Evolutionary conservation across 805 yeast genomes (phyloP).

Genomic region (Myxozyma geophila): DNA sequence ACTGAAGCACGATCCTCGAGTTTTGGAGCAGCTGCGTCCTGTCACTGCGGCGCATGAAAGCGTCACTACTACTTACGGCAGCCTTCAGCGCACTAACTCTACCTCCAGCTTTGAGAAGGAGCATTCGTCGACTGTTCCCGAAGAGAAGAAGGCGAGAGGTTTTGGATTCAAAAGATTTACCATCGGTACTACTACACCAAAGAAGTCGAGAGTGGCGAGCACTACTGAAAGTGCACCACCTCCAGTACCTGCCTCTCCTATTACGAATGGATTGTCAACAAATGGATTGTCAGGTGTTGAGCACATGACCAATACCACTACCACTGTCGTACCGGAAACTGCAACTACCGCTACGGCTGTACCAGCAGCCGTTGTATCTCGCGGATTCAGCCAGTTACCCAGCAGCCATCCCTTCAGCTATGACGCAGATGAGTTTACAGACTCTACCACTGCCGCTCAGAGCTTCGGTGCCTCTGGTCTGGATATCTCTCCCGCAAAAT

Average conservation of each 20-base stretch:
- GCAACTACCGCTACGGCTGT: not conserved
- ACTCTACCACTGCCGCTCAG: not conserved
- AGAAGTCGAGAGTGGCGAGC: conserved; percentile 3
- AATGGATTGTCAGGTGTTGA: not conserved
- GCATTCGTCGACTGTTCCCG: not conserved
- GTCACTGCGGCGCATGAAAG: not conserved
- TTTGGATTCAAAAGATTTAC: conserved; percentile 20
- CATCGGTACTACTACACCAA: conserved; percentile 8
- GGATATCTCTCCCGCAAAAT: conserved; percentile 4
- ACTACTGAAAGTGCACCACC: not conserved
- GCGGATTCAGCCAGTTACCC: conserved; percentile 7
- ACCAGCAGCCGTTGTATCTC: not conserved
- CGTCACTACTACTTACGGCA: not conserved
- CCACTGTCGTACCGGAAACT: not conserved
- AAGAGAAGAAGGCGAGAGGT: not conserved
- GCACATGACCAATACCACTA: not conserved
- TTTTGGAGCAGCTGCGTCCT: conserved; percentile 7
- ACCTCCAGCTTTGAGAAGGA: conserved; percentile 21
- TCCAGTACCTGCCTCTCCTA: not conserved
- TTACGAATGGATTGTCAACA: not conserved
- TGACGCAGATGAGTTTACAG: not conserved
- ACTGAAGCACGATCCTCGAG: conserved; percentile 5
- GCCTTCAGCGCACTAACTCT: conserved; percentile 14
- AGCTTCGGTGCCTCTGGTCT: not conserved
- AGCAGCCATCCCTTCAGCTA: conserved; percentile 15